Percentiles rank a stretch among this genome's conserved stretches.
Conservation (phyloP, 495 filamentous ascomycete species). For the Filosporella fistucella region DNA sequence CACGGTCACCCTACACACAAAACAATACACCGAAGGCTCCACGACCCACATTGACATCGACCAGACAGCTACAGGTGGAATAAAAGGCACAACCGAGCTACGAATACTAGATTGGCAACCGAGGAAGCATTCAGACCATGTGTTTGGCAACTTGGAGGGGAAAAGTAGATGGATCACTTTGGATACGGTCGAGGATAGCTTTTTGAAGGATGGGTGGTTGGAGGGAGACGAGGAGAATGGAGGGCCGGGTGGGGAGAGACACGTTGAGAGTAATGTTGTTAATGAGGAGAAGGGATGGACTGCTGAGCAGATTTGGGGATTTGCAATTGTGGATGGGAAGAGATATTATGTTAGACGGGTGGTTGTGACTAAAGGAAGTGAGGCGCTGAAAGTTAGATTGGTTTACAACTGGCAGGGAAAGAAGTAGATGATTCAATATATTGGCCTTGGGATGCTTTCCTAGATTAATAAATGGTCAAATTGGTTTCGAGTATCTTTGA, state of each 20-base stretch:
- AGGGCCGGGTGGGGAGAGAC: slow-evolving; percentile 42
- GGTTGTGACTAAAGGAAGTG: slow-evolving; percentile 56
- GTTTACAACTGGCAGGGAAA: slow-evolving; percentile 60
- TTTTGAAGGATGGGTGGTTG: slow-evolving; percentile 45
- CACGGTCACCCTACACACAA: slow-evolving; percentile 65
- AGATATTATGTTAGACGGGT: slow-evolving; percentile 66
- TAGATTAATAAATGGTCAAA: too few species aligned
- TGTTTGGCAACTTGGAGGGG: slow-evolving; percentile 73
- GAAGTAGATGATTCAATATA: too few species aligned
- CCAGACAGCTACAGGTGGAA: slow-evolving; percentile 67
- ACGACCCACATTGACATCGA: slow-evolving; percentile 74
- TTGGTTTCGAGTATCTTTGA: too few species aligned
- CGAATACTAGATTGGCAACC: slow-evolving; percentile 66
- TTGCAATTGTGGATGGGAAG: slow-evolving; percentile 45
- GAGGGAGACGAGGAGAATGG: slow-evolving; percentile 42
- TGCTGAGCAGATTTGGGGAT: slow-evolving; percentile 53
- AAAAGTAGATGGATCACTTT: slow-evolving; percentile 46
- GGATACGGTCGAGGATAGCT: slow-evolving; percentile 33
- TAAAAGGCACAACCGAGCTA: slow-evolving; percentile 59
- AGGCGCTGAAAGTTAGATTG: slow-evolving; percentile 59
- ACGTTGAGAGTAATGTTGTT: slow-evolving; percentile 49
- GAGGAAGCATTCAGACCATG: slow-evolving; percentile 70
- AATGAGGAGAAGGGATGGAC: slow-evolving; percentile 54
- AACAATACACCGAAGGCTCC: slow-evolving; percentile 50
- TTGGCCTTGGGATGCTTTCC: too few species aligned